A percentile compares a stretch with the other conserved stretches of the same genome.
Conservation (phyloP, 768 basidiomycete species). For the Lenzites betulinus region DNA sequence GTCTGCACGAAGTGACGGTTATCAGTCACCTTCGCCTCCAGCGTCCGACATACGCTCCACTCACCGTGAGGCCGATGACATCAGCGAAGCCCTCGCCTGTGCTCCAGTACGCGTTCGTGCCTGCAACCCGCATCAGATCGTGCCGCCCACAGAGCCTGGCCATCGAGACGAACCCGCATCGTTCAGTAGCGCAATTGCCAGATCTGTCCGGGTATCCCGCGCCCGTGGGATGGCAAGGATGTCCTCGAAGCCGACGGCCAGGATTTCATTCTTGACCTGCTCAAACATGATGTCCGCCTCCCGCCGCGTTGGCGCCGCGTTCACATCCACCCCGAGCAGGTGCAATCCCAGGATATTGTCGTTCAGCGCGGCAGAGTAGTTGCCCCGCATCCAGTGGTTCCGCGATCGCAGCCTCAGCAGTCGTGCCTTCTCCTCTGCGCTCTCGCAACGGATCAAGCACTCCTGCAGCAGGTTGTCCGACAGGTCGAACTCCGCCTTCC, state of each 20-base stretch:
- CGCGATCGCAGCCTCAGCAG: constrained; percentile 61
- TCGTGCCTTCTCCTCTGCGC: constrained; percentile 56
- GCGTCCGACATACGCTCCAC: constrained; percentile 23
- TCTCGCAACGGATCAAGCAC: constrained; percentile 50
- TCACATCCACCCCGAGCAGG: constrained; percentile 62
- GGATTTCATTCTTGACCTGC: constrained; percentile 67
- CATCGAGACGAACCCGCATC: constrained; percentile 53
- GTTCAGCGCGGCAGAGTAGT: constrained; percentile 55
- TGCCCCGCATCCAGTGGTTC: constrained; percentile 63
- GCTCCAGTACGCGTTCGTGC: constrained; percentile 74
- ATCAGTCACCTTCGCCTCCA: not conserved
- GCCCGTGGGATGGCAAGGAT: constrained; percentile 65
- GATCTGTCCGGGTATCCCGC: constrained; percentile 57
- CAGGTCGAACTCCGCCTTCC: constrained; percentile 60
- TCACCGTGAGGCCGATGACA: constrained; percentile 65
- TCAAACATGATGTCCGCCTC: constrained; percentile 70
- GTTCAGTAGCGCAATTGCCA: constrained; percentile 66
- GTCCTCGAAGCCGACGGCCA: constrained; percentile 68
- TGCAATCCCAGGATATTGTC: constrained; percentile 63
- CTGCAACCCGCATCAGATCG: constrained; percentile 34
- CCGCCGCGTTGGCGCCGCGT: constrained; percentile 50
- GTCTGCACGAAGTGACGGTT: constrained; percentile 41
- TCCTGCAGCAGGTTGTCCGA: constrained; percentile 58
- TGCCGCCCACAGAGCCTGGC: not conserved
- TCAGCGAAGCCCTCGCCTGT: constrained; percentile 56